Base-by-base conservation (phyloP, 495 filamentous ascomycete species). In the Aspergillus hancockii region DNA sequence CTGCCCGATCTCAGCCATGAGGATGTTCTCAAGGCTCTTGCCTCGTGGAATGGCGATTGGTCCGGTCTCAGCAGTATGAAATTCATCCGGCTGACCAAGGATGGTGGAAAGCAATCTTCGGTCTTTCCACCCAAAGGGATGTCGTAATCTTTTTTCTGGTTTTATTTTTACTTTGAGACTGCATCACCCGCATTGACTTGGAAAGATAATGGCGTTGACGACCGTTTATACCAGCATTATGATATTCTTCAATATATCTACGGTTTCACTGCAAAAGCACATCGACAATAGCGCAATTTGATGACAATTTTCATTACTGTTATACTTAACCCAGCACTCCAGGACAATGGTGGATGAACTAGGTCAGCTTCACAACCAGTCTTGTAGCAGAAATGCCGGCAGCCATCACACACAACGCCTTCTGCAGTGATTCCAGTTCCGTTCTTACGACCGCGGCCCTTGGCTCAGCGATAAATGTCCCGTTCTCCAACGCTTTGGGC, bases 41-140 rank as follows among this genome's bases (percentile, higher is more conserved):
- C 71, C 60, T 59, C 66, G 9, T 91, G 88, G 88, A 84, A 85
- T 56, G 81, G 83, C 6, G 72, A 84, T 51, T 88, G 87, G 83
- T 78, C 83, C 3, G 68, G 78, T 38, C 73, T 91, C 47, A 81
- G 78, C 38, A 76, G 73, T 16, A 61, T 90, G 65, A 85, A 80
- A 56, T 90, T 86, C 60, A 67, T 87, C 59, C 85, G 87, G 28
- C 69, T 93, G 53, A 76, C 78, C 5, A 79, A 80, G 51, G 74
- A 76, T n/a, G 88, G 88, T 22, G 64, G 51, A 30, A 77, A 82
- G 54, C 80, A 82, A 58, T 52, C 72, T 1, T 83, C 88, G 25
- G 86, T 69, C 52, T 92, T 91, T 64, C 90, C 90, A 31, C 89
- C 89, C 9, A 89, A 86, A 61, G 79, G 86, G 52, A 65, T 85